Base-by-base conservation (phyloP, 1,284 basidiomycete species). In the Earliella scabrosa region DNA sequence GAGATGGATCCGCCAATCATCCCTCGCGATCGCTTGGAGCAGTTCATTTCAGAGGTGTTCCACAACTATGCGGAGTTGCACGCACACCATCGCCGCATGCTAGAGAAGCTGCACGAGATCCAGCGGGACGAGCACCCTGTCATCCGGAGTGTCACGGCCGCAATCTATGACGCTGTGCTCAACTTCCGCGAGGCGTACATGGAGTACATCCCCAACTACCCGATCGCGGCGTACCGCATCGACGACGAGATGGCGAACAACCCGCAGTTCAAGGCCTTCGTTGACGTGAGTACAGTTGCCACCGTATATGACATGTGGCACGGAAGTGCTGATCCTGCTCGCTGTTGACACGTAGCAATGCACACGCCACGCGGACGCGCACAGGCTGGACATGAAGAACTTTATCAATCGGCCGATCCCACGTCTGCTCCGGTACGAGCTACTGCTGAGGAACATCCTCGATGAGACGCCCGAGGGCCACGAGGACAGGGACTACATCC, bases 171-270 rank as follows among this genome's bases (percentile, higher is more conserved):
- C 66, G 93, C 95, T 0, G 93, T 93, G 3, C 79, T 98, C 54
- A 93, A 96, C 69, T 98, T 97, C 82, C 84, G 91, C 11, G 91
- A 95, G 48, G 92, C 92, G 14, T 99, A 99, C 72, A 85, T 93
- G 80, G 87, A 93, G 64, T 98, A 97, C 66, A 89, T 95, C 41
- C 89, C 93, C 5, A 91, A 96, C 73, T 97, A 97, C 69, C 96
- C 97, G 1, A 92, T 97, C 52, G 95, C 96, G 4, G 92, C 91
- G 34, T 95, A 93, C 69, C 82, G 91, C 53, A 90, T 98, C 53
- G 93, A 95, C 54, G 89, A 95, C 46, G 97, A 98, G 76, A 87
- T 88, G 75, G 82, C 78, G 24, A 86, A 78, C 52, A 99, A 98
- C 68, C 77, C 81, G 0, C 76, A 80, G 4, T 98, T 99, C 76